Percentiles rank a stretch among this genome's conserved stretches.
Conservation (phyloP, 164 flowering plant genomes). For the Cinnamomum micranthum region DNA sequence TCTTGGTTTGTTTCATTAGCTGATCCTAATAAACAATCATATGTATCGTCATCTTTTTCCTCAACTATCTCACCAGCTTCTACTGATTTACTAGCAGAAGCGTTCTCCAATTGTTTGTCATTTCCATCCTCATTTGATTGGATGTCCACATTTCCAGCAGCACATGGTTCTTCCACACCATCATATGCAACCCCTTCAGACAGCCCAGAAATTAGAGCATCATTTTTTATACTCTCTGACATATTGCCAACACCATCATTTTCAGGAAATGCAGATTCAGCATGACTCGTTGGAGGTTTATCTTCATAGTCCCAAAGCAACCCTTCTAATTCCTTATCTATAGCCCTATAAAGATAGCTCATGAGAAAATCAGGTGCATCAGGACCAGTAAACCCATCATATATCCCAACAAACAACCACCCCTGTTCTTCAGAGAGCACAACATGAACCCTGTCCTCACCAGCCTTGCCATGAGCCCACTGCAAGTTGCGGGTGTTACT, state of each 20-base stretch:
- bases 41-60: slow-evolving; percentile 21
- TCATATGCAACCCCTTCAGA: slow-evolving; percentile 13
- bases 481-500: slow-evolving; percentile 32
- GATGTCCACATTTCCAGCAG: slow-evolving; percentile 2
- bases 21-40: slow-evolving; percentile 1
- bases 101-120: background rate
- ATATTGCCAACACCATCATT: slow-evolving; percentile 11
- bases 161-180: slow-evolving; percentile 18
- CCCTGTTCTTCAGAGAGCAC: slow-evolving; percentile 46
- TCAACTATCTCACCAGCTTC: slow-evolving; percentile 32
- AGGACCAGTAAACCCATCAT: slow-evolving; percentile 49
- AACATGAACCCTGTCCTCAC: slow-evolving; percentile 45
- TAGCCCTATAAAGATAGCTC: slow-evolving; percentile 53
- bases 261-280: slow-evolving; percentile 16
- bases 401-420: slow-evolving; percentile 54
- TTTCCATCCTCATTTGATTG: background rate
- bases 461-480: slow-evolving; percentile 46
- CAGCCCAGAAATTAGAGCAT: slow-evolving; percentile 10
- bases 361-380: slow-evolving; percentile 68
- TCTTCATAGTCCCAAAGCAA: slow-evolving; percentile 59
- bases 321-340: slow-evolving; percentile 61
- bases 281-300: slow-evolving; percentile 18
- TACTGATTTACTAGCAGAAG: background rate
- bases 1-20: slow-evolving; percentile 9
- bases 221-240: slow-evolving; percentile 18